Percentiles rank a stretch among this genome's conserved stretches.
phyloP scores from a whole-genome alignment of 495 filamentous ascomycete genomes.

The Lichenothelia convexa region DNA sequence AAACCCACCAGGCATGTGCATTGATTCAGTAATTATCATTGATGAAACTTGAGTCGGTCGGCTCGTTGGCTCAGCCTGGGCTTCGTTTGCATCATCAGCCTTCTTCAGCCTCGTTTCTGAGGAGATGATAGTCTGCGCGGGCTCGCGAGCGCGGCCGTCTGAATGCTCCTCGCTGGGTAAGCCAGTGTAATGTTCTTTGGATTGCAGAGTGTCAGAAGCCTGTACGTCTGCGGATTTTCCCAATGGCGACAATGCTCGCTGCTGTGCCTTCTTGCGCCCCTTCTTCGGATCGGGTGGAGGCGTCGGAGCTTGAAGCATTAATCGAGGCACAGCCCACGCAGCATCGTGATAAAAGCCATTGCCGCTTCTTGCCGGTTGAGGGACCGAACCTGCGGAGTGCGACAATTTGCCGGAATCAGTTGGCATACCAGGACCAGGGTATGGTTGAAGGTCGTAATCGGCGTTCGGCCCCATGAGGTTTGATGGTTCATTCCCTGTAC shows the following conservation, averaged over 20 bases:
- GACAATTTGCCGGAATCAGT: background rate
- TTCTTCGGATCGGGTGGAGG: conserved; percentile 15
- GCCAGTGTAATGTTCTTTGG: too few relatives aligned
- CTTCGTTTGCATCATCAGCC: background rate
- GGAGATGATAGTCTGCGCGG: conserved; percentile 19
- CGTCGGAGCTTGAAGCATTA: conserved; percentile 21
- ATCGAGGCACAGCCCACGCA: conserved; percentile 17
- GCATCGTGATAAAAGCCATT: conserved; percentile 2
- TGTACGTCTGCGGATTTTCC: conserved; percentile 5
- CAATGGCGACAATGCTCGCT: conserved; percentile 10
- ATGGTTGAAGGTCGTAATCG: conserved; percentile 13
- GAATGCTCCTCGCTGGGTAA: conserved; percentile 16
- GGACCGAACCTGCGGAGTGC: conserved; percentile 6
- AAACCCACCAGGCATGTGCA: background rate
- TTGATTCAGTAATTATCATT: too few relatives aligned
- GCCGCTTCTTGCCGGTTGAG: conserved; percentile 10
- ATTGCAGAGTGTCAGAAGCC: too few relatives aligned
- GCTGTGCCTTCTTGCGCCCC: conserved; percentile 6
- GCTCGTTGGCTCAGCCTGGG: background rate
- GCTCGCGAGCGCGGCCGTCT: too few relatives aligned
- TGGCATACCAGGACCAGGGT: conserved; percentile 9
- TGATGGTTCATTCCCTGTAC: background rate
- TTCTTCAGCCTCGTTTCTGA: conserved; percentile 12
- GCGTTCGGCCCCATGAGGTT: too few relatives aligned
- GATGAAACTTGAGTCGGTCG: too few relatives aligned